These are phyloP conservation scores for Sporodiniella umbellata DNA, from an alignment of 371 early-diverging fungal genomes.

Conservation along the genomic window DNA sequence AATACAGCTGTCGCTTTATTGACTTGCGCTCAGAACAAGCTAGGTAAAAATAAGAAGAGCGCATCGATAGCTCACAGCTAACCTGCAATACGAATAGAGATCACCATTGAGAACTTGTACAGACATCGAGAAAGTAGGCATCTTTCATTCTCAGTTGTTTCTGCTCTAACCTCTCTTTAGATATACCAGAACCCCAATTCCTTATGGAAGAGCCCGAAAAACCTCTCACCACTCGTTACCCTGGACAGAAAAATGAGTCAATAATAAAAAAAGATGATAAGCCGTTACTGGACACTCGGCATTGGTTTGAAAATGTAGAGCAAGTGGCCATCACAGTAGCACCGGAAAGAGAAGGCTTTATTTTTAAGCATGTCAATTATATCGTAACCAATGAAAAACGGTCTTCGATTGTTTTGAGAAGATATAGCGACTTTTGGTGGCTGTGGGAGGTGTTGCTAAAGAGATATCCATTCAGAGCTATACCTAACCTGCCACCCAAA, in stretches of 20 bases:
- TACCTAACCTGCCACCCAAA: conserved; percentile 48
- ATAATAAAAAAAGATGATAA: not conserved
- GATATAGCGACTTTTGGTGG: conserved; percentile 52
- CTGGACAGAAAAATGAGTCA: conserved; percentile 14
- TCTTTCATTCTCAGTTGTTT: too few relatives aligned
- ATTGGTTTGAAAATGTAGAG: conserved; percentile 57
- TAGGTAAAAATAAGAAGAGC: conserved; percentile 30
- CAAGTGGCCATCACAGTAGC: conserved; percentile 60
- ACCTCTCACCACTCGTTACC: conserved; percentile 6
- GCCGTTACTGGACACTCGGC: conserved; percentile 13
- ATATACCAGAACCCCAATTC: conserved; percentile 25
- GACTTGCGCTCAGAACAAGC: conserved; percentile 71
- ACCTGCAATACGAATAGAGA: too few relatives aligned
- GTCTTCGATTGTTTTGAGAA: conserved; percentile 39
- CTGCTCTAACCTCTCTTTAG: too few relatives aligned
- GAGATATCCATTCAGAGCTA: conserved; percentile 40
- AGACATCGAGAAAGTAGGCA: conserved; percentile 29
- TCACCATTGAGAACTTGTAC: conserved; percentile 25
- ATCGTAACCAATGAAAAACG: conserved; percentile 44
- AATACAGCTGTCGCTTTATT: conserved; percentile 64
- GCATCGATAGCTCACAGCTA: not conserved
- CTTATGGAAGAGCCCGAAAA: conserved; percentile 1
- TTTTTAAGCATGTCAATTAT: conserved; percentile 52
- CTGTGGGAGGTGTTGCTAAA: conserved; percentile 30
- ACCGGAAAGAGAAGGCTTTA: conserved; percentile 64